These are phyloP conservation scores for Exophiala mesophila DNA, from an alignment of 2,329 filamentous ascomycete genomes.

Conservation along the genomic window DNA sequence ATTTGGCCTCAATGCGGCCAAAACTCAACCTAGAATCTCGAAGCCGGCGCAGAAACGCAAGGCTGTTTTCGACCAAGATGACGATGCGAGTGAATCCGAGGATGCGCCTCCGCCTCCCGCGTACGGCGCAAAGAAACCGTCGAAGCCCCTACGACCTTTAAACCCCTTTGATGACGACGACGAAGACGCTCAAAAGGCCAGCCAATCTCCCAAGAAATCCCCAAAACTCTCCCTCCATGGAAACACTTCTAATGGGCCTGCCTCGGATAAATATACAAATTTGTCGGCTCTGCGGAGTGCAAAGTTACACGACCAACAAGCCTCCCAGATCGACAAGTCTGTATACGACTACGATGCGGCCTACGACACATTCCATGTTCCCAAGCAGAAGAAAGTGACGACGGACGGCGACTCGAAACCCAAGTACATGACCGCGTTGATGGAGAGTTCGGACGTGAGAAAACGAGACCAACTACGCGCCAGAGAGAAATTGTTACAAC, in stretches of 20 bases:
- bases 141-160: constrained; percentile 17
- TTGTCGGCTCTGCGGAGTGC: constrained; percentile 44
- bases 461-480: constrained; percentile 61
- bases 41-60: constrained; percentile 44
- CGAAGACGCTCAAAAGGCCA: constrained; percentile 6
- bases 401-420: constrained; percentile 34
- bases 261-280: constrained; percentile 37
- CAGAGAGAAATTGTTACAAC: constrained; percentile 55
- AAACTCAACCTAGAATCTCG: constrained; percentile 22
- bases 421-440: constrained; percentile 57
- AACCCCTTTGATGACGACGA: constrained; percentile 18
- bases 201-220: constrained; percentile 32
- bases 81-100: constrained; percentile 32
- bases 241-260: not conserved
- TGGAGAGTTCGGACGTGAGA: constrained; percentile 56
- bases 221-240: constrained; percentile 26
- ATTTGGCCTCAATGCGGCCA: constrained; percentile 41
- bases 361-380: constrained; percentile 44
- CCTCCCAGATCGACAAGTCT: constrained; percentile 41
- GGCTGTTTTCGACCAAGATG: constrained; percentile 41
- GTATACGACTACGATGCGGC: constrained; percentile 49
- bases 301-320: constrained; percentile 41
- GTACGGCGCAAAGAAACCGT: constrained; percentile 27
- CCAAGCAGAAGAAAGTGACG: constrained; percentile 26
- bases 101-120: constrained; percentile 12